Evolutionary conservation across 1,284 basidiomycete genomes (phyloP), one percentile per base, ranked within the genome.

Genomic region (Exobasidium rhododendri): DNA sequence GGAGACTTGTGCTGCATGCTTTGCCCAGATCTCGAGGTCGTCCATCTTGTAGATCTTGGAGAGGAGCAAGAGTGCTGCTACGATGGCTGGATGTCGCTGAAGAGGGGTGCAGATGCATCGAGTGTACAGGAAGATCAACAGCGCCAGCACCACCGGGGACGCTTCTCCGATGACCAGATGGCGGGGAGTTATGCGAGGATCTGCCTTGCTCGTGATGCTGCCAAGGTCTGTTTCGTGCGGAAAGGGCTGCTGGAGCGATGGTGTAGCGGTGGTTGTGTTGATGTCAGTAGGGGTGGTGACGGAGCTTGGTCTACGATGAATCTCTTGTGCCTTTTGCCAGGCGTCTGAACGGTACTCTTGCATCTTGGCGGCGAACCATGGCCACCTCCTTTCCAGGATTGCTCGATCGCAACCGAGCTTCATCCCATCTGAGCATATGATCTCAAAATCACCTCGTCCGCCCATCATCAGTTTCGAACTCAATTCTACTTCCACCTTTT

Each of bases 91-190:
- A 3, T 91, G 88, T 69, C 91, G 90, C 79, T 97, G 94, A 46
- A 97, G 83, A 0, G 90, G 89, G 0, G 94, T 97, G 58, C 90
- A 83, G 44, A 97, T 84, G 0, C 89, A 86, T 58, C 88, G 84
- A 1, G 92, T 88, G 82, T 97, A 97, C 66, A 97, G 86, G 81
- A 94, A 97, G 80, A 97, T 92, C 61, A 97, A 81, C 58, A 97
- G 82, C 2, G 93, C 94, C 58, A 92, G 83, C 1, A 90, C 89
- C 65, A 97, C 88, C 0, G 92, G 87, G 70, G 91, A 93, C 0
- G 92, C 88, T 77, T 97, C 93, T 1, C 92, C 89, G 20, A 97
- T 83, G 68, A 87, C 83, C 63, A 97, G 85, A 3, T 87, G 82
- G 47, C 90, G 86, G 0, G 93, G 88, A 0, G 89, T 88, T 49